These are phyloP conservation scores for Thelonectria rubi DNA, from an alignment of 2,329 filamentous ascomycete genomes.

Conservation along the genomic window DNA sequence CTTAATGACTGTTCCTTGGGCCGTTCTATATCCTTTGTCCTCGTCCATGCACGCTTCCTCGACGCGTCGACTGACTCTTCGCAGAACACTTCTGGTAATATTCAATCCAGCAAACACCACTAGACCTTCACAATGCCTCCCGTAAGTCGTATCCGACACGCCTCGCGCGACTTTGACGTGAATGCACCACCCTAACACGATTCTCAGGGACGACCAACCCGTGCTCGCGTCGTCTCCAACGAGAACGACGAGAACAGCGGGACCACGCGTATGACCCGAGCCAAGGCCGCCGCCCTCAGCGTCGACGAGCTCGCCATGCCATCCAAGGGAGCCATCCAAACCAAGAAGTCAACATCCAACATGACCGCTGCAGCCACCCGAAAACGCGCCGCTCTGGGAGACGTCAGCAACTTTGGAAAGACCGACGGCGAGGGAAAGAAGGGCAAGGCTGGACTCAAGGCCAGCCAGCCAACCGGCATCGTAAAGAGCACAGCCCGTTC, in stretches of 20 bases:
- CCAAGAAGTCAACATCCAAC: conserved; percentile 71
- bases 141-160: conserved; percentile 43
- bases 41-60: conserved; percentile 9
- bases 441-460: conserved; percentile 77
- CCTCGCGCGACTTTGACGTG: conserved; percentile 4
- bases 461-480: conserved; percentile 81
- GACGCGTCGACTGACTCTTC: conserved; percentile 42
- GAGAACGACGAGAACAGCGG: conserved; percentile 93
- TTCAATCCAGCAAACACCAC: conserved; percentile 34
- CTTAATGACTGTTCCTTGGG: conserved; percentile 22
- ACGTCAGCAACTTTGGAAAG: conserved; percentile 96
- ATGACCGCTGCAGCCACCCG: conserved; percentile 62
- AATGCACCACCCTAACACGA: conserved; percentile 25
- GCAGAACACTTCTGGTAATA: conserved; percentile 35
- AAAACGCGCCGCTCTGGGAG: conserved; percentile 86
- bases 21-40: conserved; percentile 20
- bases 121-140: conserved; percentile 48
- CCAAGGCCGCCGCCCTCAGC: conserved; percentile 82
- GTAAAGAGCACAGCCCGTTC: conserved; percentile 71
- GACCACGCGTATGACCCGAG: conserved; percentile 87
- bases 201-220: conserved; percentile 71
- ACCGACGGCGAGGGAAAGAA: conserved; percentile 81
- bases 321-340: conserved; percentile 71
- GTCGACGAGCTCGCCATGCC: conserved; percentile 68
- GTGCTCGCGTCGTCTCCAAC: conserved; percentile 81